Percentiles rank a stretch among this genome's conserved stretches.
Evolutionary conservation across 768 basidiomycete genomes (phyloP).

Genomic region (Russula emetica): DNA sequence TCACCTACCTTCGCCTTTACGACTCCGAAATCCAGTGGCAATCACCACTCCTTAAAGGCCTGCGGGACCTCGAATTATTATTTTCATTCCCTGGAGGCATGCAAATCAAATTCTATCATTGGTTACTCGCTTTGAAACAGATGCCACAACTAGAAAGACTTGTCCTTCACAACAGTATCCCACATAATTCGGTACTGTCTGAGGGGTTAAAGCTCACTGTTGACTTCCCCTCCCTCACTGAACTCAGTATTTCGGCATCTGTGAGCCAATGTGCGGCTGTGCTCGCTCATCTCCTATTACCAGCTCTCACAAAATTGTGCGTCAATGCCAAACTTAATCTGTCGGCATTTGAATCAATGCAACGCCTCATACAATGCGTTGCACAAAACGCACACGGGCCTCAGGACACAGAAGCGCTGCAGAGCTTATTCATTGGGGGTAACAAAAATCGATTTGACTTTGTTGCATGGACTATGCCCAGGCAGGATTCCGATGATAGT

Average conservation of each 20-base stretch:
- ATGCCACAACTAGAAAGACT: too few species aligned
- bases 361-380: not conserved
- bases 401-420: not conserved
- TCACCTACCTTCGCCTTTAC: not conserved
- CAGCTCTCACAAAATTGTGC: not conserved
- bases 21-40: too few species aligned
- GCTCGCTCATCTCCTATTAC: not conserved
- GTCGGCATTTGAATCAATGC: rapidly evolving
- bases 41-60: too few species aligned
- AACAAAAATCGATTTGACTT: not conserved
- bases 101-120: too few species aligned
- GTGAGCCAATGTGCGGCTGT: not conserved
- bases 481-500: not conserved
- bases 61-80: too few species aligned
- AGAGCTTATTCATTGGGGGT: not conserved
- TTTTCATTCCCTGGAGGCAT: too few species aligned
- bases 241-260: not conserved
- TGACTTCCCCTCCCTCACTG: not conserved
- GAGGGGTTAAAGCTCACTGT: too few species aligned
- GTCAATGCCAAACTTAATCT: not conserved
- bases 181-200: too few species aligned
- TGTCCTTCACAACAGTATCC: too few species aligned
- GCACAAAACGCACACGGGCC: not conserved
- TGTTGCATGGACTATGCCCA: not conserved
- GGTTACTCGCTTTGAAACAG: too few species aligned